These are phyloP conservation scores for Heliamphora exappendiculata DNA, from an alignment of 148 eudicot species.

Conservation along the genomic window DNA sequence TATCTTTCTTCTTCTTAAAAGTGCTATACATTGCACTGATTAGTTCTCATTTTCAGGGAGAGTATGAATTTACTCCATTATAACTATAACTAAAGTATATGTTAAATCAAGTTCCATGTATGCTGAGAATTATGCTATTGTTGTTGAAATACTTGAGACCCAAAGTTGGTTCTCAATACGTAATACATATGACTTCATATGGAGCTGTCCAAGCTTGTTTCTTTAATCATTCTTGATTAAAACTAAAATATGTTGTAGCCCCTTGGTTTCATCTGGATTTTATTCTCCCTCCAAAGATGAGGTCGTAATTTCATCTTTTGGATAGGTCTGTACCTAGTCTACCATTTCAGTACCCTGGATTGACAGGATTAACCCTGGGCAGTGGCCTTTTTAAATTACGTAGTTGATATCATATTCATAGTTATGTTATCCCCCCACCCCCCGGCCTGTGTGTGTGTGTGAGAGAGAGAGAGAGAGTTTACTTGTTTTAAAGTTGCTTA, in stretches of 20 bases:
- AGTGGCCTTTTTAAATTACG: neutral
- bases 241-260: neutral
- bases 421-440: no score
- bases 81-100: neutral
- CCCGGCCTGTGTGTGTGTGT: no score
- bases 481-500: no score
- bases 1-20: neutral
- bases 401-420: neutral
- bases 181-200: neutral
- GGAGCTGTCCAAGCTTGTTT: neutral
- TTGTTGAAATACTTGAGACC: slow-evolving; percentile 3
- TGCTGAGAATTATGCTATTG: neutral
- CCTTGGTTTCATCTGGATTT: neutral
- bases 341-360: neutral
- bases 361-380: neutral
- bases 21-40: neutral
- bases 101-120: neutral
- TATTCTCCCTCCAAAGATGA: neutral
- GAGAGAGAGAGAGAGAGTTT: no score
- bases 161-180: neutral
- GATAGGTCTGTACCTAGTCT: neutral
- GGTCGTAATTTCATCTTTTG: neutral
- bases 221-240: neutral
- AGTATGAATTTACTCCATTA: neutral
- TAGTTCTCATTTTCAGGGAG: neutral